These are phyloP conservation scores for Musa itinerans DNA, from an alignment of 176 grass and related monocot genomes.

Conservation along the genomic window DNA sequence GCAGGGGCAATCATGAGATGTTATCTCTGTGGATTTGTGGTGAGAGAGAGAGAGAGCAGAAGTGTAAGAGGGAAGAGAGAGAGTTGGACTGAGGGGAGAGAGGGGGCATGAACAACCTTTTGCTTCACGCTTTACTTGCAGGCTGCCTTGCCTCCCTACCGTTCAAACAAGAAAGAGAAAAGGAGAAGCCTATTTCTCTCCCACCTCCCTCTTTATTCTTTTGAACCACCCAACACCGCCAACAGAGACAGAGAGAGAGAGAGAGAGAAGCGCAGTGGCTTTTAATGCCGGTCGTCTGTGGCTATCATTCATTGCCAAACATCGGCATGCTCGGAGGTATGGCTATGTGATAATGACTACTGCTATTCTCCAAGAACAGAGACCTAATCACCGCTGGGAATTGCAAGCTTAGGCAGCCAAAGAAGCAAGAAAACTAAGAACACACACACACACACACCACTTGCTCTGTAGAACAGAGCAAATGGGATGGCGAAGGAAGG, in stretches of 20 bases:
- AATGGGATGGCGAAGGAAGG: too few relatives aligned
- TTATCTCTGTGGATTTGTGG: conserved; percentile 8
- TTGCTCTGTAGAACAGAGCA: not conserved
- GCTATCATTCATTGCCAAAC: not conserved
- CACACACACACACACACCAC: not conserved
- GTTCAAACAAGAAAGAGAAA: not conserved
- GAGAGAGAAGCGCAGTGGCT: not conserved
- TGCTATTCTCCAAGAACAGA: not conserved
- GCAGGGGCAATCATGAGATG: not conserved
- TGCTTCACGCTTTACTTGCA: conserved; percentile 29
- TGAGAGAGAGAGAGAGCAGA: not conserved
- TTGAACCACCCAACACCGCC: not conserved
- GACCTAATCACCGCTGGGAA: not conserved
- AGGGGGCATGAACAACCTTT: conserved; percentile 19
- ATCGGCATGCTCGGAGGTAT: not conserved
- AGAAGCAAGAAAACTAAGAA: not conserved
- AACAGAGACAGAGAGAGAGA: not conserved
- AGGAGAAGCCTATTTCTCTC: conserved; percentile 2
- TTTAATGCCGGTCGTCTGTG: not conserved
- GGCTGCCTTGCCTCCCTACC: conserved; percentile 7
- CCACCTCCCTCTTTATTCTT: not conserved
- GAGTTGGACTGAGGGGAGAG: not conserved
- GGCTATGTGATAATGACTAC: not conserved
- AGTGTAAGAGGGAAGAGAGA: too few relatives aligned
- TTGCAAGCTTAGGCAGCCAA: not conserved